These are phyloP conservation scores for Colletotrichum agaves DNA, from an alignment of 2,329 filamentous ascomycete species.

Conservation along the genomic window DNA sequence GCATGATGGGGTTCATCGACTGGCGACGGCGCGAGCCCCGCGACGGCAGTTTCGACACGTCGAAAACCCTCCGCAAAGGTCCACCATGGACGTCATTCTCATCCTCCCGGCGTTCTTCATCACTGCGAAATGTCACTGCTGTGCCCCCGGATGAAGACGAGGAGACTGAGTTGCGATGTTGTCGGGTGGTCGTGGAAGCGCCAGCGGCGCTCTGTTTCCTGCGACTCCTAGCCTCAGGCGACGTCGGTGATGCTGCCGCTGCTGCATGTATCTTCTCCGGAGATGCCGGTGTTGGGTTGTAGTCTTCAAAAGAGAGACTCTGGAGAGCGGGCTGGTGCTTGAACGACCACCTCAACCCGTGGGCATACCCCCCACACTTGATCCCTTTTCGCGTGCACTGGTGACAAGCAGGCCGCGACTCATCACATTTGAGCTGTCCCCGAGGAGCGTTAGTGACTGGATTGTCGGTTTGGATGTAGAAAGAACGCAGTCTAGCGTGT, in stretches of 20 bases:
- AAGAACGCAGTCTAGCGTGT: too few species aligned
- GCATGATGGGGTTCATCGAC: neutral
- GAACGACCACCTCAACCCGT: slow-evolving; percentile 54
- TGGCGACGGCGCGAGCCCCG: neutral
- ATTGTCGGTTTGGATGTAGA: neutral
- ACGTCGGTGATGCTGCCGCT: too few species aligned
- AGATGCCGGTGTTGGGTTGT: neutral
- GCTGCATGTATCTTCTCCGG: neutral
- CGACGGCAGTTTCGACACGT: neutral
- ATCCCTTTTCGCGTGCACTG: slow-evolving; percentile 45
- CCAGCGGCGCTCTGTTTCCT: neutral
- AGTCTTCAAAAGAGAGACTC: slow-evolving; percentile 4
- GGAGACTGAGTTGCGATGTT: neutral
- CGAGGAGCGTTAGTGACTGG: slow-evolving; percentile 10
- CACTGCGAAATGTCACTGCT: neutral
- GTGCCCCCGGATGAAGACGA: slow-evolving; percentile 3
- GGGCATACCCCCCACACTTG: slow-evolving; percentile 45
- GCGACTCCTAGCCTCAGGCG: neutral
- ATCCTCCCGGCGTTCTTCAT: neutral
- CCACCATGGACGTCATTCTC: too few species aligned
- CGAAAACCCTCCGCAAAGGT: neutral
- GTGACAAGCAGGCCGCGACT: slow-evolving; percentile 43
- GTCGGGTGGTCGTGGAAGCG: neutral
- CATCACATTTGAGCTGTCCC: slow-evolving; percentile 46
- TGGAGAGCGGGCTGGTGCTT: slow-evolving; percentile 48